Conservation (phyloP, 208 protist genomes). For the Crithidia bombi region DNA sequence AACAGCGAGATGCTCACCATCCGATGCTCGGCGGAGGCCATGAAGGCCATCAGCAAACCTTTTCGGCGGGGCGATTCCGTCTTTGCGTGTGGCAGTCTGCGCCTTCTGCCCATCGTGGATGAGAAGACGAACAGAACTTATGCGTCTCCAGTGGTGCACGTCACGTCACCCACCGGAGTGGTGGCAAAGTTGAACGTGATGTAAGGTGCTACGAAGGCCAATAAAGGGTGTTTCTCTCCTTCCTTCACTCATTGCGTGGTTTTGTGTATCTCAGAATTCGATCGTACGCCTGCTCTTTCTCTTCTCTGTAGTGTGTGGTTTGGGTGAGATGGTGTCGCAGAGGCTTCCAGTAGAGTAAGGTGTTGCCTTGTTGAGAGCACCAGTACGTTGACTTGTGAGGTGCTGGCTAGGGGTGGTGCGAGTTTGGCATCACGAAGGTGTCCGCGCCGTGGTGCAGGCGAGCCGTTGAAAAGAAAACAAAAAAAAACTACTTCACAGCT, state of each 20-base stretch:
- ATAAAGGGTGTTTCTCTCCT: no score
- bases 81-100: conserved; percentile 70
- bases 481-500: conserved; percentile 9
- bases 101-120: conserved; percentile 60
- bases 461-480: no score
- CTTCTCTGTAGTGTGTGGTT: background rate
- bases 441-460: background rate
- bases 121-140: conserved; percentile 56
- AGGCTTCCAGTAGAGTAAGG: background rate
- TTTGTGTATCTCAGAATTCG: no score
- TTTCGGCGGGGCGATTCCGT: conserved; percentile 51
- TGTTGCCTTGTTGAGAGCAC: no score
- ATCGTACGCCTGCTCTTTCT: background rate
- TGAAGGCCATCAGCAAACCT: conserved; percentile 10
- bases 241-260: no score
- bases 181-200: conserved; percentile 21
- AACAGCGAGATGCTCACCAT: conserved; percentile 65
- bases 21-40: conserved; percentile 41
- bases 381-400: no score
- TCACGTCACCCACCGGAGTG: conserved; percentile 34
- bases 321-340: background rate
- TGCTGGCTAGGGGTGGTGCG: no score
- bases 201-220: no score
- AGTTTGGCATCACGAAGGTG: no score
- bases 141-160: conserved; percentile 65